phyloP scores from a whole-genome alignment of 1,284 basidiomycete genomes.

The Puccinia novopanici region DNA sequence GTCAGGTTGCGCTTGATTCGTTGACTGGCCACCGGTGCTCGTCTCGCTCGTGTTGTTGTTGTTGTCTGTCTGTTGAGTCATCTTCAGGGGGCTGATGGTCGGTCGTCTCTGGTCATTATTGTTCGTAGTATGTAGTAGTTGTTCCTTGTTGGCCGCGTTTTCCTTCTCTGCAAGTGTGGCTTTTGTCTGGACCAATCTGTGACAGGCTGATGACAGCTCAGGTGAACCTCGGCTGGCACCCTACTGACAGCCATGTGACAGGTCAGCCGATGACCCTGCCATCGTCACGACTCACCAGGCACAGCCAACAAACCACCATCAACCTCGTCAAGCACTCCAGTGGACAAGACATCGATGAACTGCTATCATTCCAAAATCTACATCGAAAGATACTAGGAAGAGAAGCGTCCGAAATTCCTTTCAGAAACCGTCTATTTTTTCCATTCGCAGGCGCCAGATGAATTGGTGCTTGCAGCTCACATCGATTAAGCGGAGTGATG shows the following conservation, averaged over 20 bases:
- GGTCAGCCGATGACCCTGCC: not conserved
- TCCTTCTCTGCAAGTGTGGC: not conserved
- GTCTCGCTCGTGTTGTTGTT: not conserved
- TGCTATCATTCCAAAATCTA: not conserved
- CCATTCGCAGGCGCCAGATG: constrained; percentile 4
- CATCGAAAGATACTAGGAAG: no score
- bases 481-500: constrained; percentile 35
- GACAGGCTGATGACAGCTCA: not conserved
- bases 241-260: constrained; percentile 10
- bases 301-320: no score
- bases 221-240: not conserved
- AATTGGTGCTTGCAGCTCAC: not conserved
- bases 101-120: not conserved
- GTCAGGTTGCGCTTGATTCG: not conserved
- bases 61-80: not conserved
- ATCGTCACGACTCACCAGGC: not conserved
- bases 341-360: not conserved
- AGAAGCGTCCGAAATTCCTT: not conserved
- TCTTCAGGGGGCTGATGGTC: not conserved
- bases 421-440: not conserved
- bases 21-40: not conserved
- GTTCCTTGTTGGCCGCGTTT: not conserved
- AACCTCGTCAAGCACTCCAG: no score
- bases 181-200: no score
- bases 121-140: not conserved